Percentiles rank a stretch among this genome's conserved stretches.
Conservation (phyloP, 2,329 filamentous ascomycete species). For the Diaporthe ilicicola region DNA sequence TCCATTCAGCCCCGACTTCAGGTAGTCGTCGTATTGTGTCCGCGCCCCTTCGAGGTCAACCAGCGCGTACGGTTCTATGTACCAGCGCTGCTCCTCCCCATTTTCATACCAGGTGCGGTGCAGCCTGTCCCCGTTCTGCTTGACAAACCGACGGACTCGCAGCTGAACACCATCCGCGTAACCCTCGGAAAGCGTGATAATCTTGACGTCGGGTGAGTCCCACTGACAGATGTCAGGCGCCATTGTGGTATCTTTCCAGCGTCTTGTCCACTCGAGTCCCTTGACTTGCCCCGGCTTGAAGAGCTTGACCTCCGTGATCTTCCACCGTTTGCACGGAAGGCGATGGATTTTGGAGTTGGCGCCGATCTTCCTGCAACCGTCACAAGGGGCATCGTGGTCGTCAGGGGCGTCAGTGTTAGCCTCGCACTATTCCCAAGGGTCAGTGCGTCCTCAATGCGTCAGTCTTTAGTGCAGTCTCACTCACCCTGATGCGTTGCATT, state of each 20-base stretch:
- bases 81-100: slow-evolving; percentile 50
- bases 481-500: slow-evolving; percentile 69
- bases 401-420: slow-evolving; percentile 49
- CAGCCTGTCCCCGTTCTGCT: slow-evolving; percentile 63
- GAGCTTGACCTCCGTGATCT: slow-evolving; percentile 65
- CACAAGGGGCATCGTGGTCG: slow-evolving; percentile 57
- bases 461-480: slow-evolving; percentile 35
- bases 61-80: slow-evolving; percentile 66
- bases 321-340: slow-evolving; percentile 67
- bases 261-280: slow-evolving; percentile 66
- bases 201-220: slow-evolving; percentile 60
- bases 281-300: slow-evolving; percentile 68
- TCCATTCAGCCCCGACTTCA: slow-evolving; percentile 55
- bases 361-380: slow-evolving; percentile 61
- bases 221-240: slow-evolving; percentile 63
- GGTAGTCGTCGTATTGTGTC: slow-evolving; percentile 58
- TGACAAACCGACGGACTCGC: slow-evolving; percentile 62
- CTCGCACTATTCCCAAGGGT: slow-evolving; percentile 55
- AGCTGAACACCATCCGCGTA: slow-evolving; percentile 60
- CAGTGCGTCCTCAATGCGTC: not conserved
- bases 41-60: slow-evolving; percentile 62
- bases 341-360: slow-evolving; percentile 59
- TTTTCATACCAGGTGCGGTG: slow-evolving; percentile 60
- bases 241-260: slow-evolving; percentile 64
- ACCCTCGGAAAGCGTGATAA: slow-evolving; percentile 61